A percentile compares a stretch with the other conserved stretches of the same genome.
Conservation (phyloP, 192 early-diverging fungal genomes). For the Pilaira anomala region DNA sequence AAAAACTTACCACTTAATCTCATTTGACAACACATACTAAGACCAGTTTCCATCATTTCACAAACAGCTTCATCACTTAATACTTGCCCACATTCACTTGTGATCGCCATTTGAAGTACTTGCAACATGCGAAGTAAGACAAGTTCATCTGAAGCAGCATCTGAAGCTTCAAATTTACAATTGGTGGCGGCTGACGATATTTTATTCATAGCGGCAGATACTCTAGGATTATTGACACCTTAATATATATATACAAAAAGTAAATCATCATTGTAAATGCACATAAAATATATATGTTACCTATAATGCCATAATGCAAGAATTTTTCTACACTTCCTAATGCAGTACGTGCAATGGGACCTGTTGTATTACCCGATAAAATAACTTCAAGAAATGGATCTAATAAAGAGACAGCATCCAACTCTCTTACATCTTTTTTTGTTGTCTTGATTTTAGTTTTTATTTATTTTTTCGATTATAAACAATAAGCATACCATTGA, state of each 20-base stretch:
- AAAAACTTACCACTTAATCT: slow-evolving; percentile 66
- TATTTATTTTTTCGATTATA: neutral
- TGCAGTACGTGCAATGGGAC: slow-evolving; percentile 91
- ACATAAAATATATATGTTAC: slow-evolving; percentile 19
- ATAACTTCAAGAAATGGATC: slow-evolving; percentile 94
- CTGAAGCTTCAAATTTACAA: slow-evolving; percentile 95
- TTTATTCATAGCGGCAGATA: slow-evolving; percentile 66
- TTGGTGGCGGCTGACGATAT: slow-evolving; percentile 84
- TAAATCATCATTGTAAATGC: neutral
- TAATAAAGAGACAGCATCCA: slow-evolving; percentile 73
- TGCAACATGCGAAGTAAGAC: slow-evolving; percentile 88
- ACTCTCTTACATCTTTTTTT: slow-evolving; percentile 48
- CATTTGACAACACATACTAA: slow-evolving; percentile 96
- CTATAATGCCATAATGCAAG: slow-evolving; percentile 75
- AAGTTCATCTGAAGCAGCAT: slow-evolving; percentile 90
- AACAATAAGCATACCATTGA: slow-evolving; percentile 38
- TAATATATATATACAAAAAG: neutral
- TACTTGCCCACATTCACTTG: slow-evolving; percentile 62
- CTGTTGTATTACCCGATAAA: slow-evolving; percentile 88
- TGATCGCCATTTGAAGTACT: slow-evolving; percentile 72
- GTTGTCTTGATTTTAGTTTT: neutral
- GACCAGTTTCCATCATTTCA: slow-evolving; percentile 95
- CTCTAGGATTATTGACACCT: slow-evolving; percentile 51
- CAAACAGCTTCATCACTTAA: slow-evolving; percentile 92
- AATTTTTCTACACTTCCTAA: slow-evolving; percentile 88